Conservation (phyloP, 2,329 filamentous ascomycete genomes). For the Cordyceps pruinosa region DNA sequence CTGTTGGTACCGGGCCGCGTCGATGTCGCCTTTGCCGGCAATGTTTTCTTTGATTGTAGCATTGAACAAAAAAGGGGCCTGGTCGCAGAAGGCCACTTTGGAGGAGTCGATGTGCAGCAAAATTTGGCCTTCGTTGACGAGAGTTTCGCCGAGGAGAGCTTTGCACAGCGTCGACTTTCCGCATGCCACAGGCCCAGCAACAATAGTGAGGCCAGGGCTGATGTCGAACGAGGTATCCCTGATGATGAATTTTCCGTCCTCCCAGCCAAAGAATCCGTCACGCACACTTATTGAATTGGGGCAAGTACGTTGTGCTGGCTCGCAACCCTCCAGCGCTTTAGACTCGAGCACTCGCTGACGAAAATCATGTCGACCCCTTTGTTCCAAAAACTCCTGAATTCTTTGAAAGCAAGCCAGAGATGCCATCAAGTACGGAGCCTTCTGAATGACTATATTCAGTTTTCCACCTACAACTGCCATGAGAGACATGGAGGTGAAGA, state of each 20-base stretch:
- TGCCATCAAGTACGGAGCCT: background rate
- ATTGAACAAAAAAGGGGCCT: slow-evolving; percentile 19
- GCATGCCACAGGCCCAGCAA: slow-evolving; percentile 33
- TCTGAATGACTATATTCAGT: no score
- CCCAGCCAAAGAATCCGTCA: slow-evolving; percentile 28
- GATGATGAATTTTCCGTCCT: slow-evolving; percentile 21
- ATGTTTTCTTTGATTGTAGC: slow-evolving; percentile 20
- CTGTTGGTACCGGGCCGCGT: slow-evolving; percentile 16
- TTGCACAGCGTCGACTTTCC: slow-evolving; percentile 36
- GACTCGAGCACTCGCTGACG: background rate
- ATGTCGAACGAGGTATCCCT: slow-evolving; percentile 22
- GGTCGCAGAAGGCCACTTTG: slow-evolving; percentile 21
- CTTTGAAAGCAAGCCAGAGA: background rate
- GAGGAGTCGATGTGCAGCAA: background rate
- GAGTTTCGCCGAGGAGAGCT: slow-evolving; percentile 21
- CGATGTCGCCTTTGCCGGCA: slow-evolving; percentile 16
- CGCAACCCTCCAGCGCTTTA: background rate
- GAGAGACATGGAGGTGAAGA: no score
- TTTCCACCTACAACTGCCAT: no score
- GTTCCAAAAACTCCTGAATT: background rate
- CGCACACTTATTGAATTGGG: background rate
- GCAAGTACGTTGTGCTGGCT: no score
- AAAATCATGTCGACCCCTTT: background rate
- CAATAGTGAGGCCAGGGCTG: slow-evolving; percentile 29
- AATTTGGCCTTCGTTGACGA: slow-evolving; percentile 8